phyloP scores from a whole-genome alignment of 345 rosid genomes.

The Theobroma cacao region DNA sequence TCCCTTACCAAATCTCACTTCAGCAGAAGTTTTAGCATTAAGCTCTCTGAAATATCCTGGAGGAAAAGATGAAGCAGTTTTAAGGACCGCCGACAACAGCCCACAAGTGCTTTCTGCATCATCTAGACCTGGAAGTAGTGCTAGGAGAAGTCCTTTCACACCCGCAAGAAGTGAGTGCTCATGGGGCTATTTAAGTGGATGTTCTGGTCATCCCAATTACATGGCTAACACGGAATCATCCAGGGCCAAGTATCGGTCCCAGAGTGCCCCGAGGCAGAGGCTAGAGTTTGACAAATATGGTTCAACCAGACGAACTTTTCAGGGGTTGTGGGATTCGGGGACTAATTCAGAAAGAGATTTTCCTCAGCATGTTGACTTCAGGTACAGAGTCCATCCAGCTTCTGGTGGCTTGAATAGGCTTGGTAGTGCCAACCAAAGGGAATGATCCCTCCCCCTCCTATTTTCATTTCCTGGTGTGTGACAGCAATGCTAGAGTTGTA shows the following conservation, averaged over 20 bases:
- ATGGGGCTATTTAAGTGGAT: constrained; percentile 58
- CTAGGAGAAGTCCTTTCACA: constrained; percentile 73
- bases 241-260: constrained; percentile 80
- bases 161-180: constrained; percentile 78
- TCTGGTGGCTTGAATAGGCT: constrained; percentile 31
- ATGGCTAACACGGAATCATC: constrained; percentile 93
- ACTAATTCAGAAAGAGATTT: constrained; percentile 42
- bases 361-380: constrained; percentile 34
- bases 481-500: constrained; percentile 27
- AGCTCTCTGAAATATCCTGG: constrained; percentile 33
- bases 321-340: constrained; percentile 42
- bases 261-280: constrained; percentile 95
- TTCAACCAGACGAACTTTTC: constrained; percentile 35
- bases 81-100: constrained; percentile 60
- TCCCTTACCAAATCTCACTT: constrained; percentile 36
- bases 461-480: constrained; percentile 12
- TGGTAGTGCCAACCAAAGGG: constrained; percentile 31
- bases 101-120: constrained; percentile 59
- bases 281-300: constrained; percentile 52
- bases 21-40: constrained; percentile 40
- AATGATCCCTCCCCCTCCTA: constrained; percentile 12
- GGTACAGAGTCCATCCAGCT: constrained; percentile 31
- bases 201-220: constrained; percentile 75
- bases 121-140: constrained; percentile 65
- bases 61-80: constrained; percentile 29